Conservation (phyloP, 768 basidiomycete genomes). For the Lyophyllum decastes region DNA sequence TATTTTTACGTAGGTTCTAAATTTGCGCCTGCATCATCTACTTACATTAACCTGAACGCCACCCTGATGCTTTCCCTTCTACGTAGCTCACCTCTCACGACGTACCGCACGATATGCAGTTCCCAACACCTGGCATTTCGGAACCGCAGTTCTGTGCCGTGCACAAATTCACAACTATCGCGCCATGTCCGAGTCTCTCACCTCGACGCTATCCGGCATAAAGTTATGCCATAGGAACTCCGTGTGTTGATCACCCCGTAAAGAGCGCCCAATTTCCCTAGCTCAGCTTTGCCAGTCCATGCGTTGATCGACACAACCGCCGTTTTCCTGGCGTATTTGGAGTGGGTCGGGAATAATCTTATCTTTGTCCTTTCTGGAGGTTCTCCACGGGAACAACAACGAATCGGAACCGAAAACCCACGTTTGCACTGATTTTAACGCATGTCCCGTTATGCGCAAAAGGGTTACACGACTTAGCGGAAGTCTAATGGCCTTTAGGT, state of each 20-base stretch:
- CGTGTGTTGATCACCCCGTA: background rate
- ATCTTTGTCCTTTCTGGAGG: background rate
- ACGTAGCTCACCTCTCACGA: background rate
- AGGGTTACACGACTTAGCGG: background rate
- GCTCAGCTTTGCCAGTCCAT: background rate
- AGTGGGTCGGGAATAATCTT: background rate
- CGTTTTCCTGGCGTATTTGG: background rate
- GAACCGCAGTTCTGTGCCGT: background rate
- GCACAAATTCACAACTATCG: background rate
- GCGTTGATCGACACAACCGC: background rate
- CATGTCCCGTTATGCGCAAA: background rate
- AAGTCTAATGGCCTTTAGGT: background rate
- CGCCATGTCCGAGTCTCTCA: background rate
- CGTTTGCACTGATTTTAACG: background rate
- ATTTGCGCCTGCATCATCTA: background rate
- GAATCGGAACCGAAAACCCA: background rate
- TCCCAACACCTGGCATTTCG: background rate
- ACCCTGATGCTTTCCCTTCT: background rate
- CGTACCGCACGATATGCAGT: background rate
- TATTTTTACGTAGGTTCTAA: background rate
- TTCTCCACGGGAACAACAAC: background rate
- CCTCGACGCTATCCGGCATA: background rate
- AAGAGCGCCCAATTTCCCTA: background rate
- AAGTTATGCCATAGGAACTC: slow-evolving; percentile 4
- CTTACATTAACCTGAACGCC: background rate